phyloP scores from a whole-genome alignment of 2,329 filamentous ascomycete species.

The Penicillium occitanis region DNA sequence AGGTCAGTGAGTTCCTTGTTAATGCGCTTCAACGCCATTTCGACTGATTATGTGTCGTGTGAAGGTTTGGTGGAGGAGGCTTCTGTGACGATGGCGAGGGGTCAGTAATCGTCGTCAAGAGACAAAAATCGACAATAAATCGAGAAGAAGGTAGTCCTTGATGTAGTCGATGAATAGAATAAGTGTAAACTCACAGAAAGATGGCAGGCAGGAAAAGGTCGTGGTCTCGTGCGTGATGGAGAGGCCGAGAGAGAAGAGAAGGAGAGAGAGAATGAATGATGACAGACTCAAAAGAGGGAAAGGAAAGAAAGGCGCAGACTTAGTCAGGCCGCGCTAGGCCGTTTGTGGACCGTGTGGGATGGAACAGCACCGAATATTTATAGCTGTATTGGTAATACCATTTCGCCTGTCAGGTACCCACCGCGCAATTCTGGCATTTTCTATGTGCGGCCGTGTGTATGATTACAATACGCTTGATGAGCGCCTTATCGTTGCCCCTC shows the following conservation, averaged over 20 bases:
- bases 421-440: slow-evolving; percentile 1
- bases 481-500: not conserved
- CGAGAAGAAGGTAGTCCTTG: not conserved
- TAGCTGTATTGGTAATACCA: slow-evolving; percentile 11
- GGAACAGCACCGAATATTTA: slow-evolving; percentile 1
- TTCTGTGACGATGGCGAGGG: slow-evolving; percentile 11
- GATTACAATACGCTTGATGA: not conserved
- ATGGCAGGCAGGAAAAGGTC: not conserved
- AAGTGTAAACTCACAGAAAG: not conserved
- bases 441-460: not conserved
- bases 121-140: not conserved
- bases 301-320: slow-evolving; percentile 11
- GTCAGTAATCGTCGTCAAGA: not conserved
- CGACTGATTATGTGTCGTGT: slow-evolving; percentile 25
- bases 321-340: slow-evolving; percentile 8
- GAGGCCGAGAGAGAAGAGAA: slow-evolving; percentile 24
- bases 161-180: not conserved
- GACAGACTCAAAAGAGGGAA: slow-evolving; percentile 24
- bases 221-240: slow-evolving; percentile 35
- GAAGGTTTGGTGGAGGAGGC: not conserved
- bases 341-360: slow-evolving; percentile 5
- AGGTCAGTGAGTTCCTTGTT: slow-evolving; percentile 56
- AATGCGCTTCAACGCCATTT: slow-evolving; percentile 55
- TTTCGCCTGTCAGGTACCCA: not conserved
- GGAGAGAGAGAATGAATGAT: slow-evolving; percentile 31